A percentile compares a stretch with the other conserved stretches of the same genome.
Evolutionary conservation across 805 yeast species (phyloP).

Genomic region (Lachancea waltii): DNA sequence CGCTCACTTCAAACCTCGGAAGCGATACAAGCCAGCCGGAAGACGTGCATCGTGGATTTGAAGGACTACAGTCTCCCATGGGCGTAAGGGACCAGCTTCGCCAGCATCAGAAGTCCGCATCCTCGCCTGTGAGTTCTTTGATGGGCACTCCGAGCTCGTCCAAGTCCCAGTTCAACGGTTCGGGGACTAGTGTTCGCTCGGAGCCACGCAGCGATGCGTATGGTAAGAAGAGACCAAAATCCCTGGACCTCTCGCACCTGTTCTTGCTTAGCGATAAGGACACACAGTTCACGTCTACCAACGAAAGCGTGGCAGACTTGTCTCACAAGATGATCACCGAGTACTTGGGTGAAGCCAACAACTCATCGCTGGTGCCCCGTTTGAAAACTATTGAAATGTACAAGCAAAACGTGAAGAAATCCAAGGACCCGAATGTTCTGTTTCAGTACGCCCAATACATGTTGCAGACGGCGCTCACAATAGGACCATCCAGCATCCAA

Average conservation of each 20-base stretch:
- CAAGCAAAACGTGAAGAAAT: constrained; percentile 74
- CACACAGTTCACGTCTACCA: constrained; percentile 34
- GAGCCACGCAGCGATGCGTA: neutral
- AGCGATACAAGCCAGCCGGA: neutral
- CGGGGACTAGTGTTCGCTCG: neutral
- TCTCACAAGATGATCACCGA: constrained; percentile 47
- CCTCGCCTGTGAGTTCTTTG: constrained; percentile 5
- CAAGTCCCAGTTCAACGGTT: constrained; percentile 2
- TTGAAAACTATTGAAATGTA: constrained; percentile 82
- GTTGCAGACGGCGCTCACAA: constrained; percentile 73
- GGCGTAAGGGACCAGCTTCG: neutral
- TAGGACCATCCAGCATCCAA: constrained; percentile 31
- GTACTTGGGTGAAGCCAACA: constrained; percentile 46
- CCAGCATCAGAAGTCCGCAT: constrained; percentile 1
- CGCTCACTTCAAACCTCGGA: neutral
- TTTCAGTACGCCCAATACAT: constrained; percentile 88
- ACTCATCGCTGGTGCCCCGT: constrained; percentile 55
- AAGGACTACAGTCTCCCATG: neutral
- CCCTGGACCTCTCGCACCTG: constrained; percentile 39
- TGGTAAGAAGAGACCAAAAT: constrained; percentile 27
- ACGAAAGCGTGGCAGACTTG: constrained; percentile 42
- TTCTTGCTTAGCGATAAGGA: constrained; percentile 32
- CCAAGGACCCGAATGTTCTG: constrained; percentile 79
- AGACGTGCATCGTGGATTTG: neutral
- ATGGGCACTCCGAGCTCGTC: constrained; percentile 6